A percentile compares a stretch with the other conserved stretches of the same genome.
phyloP scores from a whole-genome alignment of 257 asterid genomes.

The Mentha longifolia region DNA sequence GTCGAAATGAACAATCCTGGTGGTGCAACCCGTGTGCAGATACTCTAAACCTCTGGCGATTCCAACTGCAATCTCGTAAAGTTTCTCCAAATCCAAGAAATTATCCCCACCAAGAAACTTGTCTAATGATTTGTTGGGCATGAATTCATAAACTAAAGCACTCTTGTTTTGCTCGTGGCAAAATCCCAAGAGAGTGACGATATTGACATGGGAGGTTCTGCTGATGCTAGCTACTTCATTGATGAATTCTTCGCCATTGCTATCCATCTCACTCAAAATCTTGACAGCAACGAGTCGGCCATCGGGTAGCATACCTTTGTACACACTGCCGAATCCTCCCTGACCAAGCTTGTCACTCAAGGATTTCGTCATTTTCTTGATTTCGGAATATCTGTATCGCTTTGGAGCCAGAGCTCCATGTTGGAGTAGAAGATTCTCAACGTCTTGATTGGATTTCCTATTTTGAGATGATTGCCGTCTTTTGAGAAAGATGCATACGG shows the following conservation, averaged over 20 bases:
- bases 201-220: slow-evolving; percentile 26
- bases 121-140: slow-evolving; percentile 37
- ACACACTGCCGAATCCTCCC: slow-evolving; percentile 4
- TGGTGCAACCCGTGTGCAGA: too few species aligned
- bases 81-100: too few species aligned
- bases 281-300: neutral
- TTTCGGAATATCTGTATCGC: slow-evolving; percentile 8
- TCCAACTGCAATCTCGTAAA: neutral
- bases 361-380: neutral
- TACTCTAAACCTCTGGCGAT: too few species aligned
- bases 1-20: slow-evolving; percentile 77
- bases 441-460: neutral
- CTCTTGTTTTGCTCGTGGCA: slow-evolving; percentile 15
- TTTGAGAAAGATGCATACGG: neutral
- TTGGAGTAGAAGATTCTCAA: slow-evolving; percentile 41
- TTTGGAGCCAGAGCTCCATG: slow-evolving; percentile 43
- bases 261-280: neutral
- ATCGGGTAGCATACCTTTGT: neutral
- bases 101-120: too few species aligned
- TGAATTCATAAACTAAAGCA: slow-evolving; percentile 9
- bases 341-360: neutral
- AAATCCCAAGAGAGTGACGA: slow-evolving; percentile 26
- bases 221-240: slow-evolving; percentile 25
- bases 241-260: slow-evolving; percentile 28
- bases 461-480: neutral